These are phyloP conservation scores for Lithocarpus polystachyus DNA, from an alignment of 306 rosid genomes.

Conservation along the genomic window DNA sequence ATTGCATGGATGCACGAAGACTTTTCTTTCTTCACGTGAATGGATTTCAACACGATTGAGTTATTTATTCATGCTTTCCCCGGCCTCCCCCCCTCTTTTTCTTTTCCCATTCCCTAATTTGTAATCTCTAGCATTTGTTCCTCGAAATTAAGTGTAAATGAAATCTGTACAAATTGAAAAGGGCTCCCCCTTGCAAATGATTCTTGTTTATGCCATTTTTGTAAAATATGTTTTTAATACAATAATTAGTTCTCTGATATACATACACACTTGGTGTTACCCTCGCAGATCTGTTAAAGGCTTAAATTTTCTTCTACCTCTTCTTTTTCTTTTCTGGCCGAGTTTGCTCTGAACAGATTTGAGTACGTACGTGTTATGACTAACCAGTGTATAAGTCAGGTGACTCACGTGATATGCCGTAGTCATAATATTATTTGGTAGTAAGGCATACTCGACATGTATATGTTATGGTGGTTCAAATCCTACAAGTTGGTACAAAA, in stretches of 20 bases:
- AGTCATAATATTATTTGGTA: too few relatives aligned
- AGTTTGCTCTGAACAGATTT: too few relatives aligned
- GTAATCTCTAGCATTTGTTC: conserved; percentile 47
- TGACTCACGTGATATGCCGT: too few relatives aligned
- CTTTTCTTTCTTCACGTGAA: conserved; percentile 35
- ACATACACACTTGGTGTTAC: not conserved
- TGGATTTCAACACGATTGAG: conserved; percentile 30
- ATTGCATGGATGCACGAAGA: conserved; percentile 20
- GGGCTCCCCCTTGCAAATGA: conserved; percentile 30
- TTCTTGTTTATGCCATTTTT: conserved; percentile 42
- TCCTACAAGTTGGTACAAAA: too few relatives aligned
- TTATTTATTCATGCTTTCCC: not conserved
- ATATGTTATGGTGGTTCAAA: too few relatives aligned
- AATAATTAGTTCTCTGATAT: not conserved
- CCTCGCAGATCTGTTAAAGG: too few relatives aligned
- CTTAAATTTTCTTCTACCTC: too few relatives aligned
- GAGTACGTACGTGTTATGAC: too few relatives aligned
- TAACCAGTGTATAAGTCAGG: too few relatives aligned
- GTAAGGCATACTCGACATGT: too few relatives aligned
- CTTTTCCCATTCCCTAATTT: conserved; percentile 9
- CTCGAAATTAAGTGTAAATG: conserved; percentile 60
- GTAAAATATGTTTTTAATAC: conserved; percentile 46
- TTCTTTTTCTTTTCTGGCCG: too few relatives aligned
- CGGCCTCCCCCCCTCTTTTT: not conserved
- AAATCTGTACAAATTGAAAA: conserved; percentile 47